A percentile compares a stretch with the other conserved stretches of the same genome.
Conservation (phyloP, 768 basidiomycete species). For the Leccinum truebloodii region DNA sequence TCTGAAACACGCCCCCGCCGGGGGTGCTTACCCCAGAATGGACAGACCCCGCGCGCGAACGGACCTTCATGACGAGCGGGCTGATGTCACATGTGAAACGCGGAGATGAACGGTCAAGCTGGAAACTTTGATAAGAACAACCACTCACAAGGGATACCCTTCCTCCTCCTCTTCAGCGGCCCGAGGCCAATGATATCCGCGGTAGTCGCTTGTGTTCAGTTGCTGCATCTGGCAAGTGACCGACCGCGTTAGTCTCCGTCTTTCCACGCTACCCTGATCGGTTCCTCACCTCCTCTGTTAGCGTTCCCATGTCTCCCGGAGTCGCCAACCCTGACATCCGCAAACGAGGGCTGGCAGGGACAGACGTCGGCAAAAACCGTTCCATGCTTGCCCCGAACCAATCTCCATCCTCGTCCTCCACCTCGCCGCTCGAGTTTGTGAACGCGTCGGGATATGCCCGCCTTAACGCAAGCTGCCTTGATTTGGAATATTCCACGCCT, state of each 20-base stretch:
- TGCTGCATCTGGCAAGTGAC: constrained; percentile 68
- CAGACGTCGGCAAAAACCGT: constrained; percentile 68
- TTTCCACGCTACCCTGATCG: constrained; percentile 1
- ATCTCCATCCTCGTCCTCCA: constrained; percentile 44
- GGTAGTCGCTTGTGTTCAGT: constrained; percentile 84
- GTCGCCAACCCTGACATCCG: constrained; percentile 77
- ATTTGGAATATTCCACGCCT: constrained; percentile 96
- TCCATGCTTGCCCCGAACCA: constrained; percentile 57
- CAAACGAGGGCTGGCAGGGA: constrained; percentile 86
- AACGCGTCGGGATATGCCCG: constrained; percentile 96
- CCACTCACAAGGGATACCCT: constrained; percentile 80
- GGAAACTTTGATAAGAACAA: constrained; percentile 16
- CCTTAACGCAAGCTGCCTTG: constrained; percentile 85
- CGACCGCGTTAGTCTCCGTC: background rate
- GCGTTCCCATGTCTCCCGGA: constrained; percentile 89
- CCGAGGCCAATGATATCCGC: constrained; percentile 56
- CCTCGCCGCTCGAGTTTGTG: constrained; percentile 55
- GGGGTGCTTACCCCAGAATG: constrained; percentile 79
- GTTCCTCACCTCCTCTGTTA: constrained; percentile 73
- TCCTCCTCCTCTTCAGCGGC: constrained; percentile 83
- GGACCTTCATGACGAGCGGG: constrained; percentile 88
- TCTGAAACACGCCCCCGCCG: constrained; percentile 77
- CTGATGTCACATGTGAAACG: constrained; percentile 37
- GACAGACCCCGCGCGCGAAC: constrained; percentile 79
- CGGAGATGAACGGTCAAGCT: constrained; percentile 8